Percentiles rank a stretch among this genome's conserved stretches.
These are phyloP conservation scores for Kregervanrija pseudodelftensis DNA, from an alignment of 805 yeast genomes.

Conservation along the genomic window DNA sequence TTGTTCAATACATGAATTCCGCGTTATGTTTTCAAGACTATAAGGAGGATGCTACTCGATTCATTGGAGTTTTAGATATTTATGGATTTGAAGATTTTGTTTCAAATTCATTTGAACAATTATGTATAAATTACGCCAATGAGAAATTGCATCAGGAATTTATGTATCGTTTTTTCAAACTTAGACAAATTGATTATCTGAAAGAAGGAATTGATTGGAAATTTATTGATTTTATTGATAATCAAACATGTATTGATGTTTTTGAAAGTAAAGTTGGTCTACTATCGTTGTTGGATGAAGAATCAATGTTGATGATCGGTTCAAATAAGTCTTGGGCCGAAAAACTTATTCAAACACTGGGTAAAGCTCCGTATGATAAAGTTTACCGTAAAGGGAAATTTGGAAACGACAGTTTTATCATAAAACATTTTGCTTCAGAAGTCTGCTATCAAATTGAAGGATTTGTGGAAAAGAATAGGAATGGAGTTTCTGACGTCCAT, in stretches of 20 bases:
- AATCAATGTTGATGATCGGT: conserved; percentile 90
- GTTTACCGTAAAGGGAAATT: conserved; percentile 91
- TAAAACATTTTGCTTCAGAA: conserved; percentile 90
- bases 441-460: conserved; percentile 91
- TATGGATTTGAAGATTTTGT: conserved; percentile 97
- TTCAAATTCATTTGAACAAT: conserved; percentile 91
- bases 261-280: conserved; percentile 88
- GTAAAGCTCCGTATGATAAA: conserved; percentile 64
- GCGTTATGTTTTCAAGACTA: conserved; percentile 76
- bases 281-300: conserved; percentile 85
- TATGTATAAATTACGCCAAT: conserved; percentile 94
- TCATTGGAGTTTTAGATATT: conserved; percentile 94
- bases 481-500: conserved; percentile 94
- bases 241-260: conserved; percentile 91
- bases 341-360: conserved; percentile 80
- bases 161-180: conserved; percentile 93
- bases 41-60: conserved; percentile 50
- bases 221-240: conserved; percentile 90
- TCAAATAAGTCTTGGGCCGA: conserved; percentile 87
- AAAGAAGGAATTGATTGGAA: conserved; percentile 94
- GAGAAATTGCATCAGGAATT: conserved; percentile 97
- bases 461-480: conserved; percentile 93
- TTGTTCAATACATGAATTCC: conserved; percentile 73
- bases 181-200: conserved; percentile 93
- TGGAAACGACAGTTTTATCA: conserved; percentile 85